phyloP scores from a whole-genome alignment of 768 basidiomycete species.

The Tricholoma bakamatsutake region DNA sequence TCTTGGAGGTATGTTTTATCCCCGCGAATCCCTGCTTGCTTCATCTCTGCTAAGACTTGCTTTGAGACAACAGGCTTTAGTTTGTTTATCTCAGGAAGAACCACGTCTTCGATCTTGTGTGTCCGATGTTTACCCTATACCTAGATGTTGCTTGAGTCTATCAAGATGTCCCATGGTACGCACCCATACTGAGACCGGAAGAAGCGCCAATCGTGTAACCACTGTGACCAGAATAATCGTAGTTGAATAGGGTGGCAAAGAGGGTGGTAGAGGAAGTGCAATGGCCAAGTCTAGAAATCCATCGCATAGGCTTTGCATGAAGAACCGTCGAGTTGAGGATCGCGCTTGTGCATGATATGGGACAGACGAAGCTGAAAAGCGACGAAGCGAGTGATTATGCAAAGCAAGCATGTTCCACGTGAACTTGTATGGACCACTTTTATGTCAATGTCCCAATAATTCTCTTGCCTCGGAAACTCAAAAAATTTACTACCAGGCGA shows the following conservation, averaged over 20 bases:
- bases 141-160: constrained; percentile 6
- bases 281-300: constrained; percentile 73
- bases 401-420: constrained; percentile 28
- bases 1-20: constrained; percentile 46
- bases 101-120: constrained; percentile 54
- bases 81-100: constrained; percentile 49
- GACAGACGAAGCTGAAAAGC: constrained; percentile 7
- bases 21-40: constrained; percentile 44
- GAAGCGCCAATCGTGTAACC: constrained; percentile 51
- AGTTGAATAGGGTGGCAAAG: constrained; percentile 64
- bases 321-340: constrained; percentile 21
- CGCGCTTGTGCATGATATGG: constrained; percentile 5
- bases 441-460: too few relatives aligned
- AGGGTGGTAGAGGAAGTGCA: constrained; percentile 67
- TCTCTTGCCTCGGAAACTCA: too few relatives aligned
- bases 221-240: constrained; percentile 70
- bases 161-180: constrained; percentile 14
- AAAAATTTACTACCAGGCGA: neutral
- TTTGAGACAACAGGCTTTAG: constrained; percentile 39
- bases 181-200: constrained; percentile 79
- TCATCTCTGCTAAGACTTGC: constrained; percentile 48
- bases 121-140: constrained; percentile 55
- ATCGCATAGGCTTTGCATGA: constrained; percentile 44
- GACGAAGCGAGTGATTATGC: constrained; percentile 16
- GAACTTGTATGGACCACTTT: constrained; percentile 1